Base-by-base conservation (phyloP, 257 asterid species). In the Solanum tacnaense region DNA sequence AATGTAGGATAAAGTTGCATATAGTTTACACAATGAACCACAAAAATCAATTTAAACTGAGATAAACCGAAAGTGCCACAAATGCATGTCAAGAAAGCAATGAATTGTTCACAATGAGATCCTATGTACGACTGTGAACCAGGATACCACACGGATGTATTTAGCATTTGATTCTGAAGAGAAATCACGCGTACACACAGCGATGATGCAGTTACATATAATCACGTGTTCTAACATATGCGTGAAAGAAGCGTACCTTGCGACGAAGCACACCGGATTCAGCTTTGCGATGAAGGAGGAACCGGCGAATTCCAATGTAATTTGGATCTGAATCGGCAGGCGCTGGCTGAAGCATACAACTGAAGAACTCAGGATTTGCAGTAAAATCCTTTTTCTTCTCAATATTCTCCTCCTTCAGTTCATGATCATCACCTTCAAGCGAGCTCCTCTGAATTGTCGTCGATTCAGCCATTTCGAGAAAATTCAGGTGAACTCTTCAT, bases 281-380 rank as follows among this genome's bases (percentile, higher is more conserved):
- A 73, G 99, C 98, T 94, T 96, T 97, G 65, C 98, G 98, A 79
- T 84, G 78, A 75, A 97, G 98, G 82, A 97, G 95, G 82, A 97
- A 93, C 86, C 99, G 98, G 90, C 99, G 99, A 84, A 97, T 92
- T 83, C 98, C 98, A 71, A 96, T 91, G 93, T 96, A 96, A 89
- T 92, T 93, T 18, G 96, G 96, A 92, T 95, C 98, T 84, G 99
- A 96, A 86, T 92, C 92, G 34, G 95, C 60, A 35, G 93, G 94
- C 87, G 93, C 90, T 89, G 98, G 97, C 94, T 97, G 99, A 91
- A 97, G 99, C 95, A 96, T 90, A 90, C 98, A 97, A 89, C 98
- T 91, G 91, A 92, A 94, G 88, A 92, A 93, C 20, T 93, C 98
- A 29, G 96, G 99, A 96, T 97, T 98, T 83, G 89, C 88, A 60